phyloP scores from a whole-genome alignment of 331 rosid genomes.

The Arachis monticola region DNA sequence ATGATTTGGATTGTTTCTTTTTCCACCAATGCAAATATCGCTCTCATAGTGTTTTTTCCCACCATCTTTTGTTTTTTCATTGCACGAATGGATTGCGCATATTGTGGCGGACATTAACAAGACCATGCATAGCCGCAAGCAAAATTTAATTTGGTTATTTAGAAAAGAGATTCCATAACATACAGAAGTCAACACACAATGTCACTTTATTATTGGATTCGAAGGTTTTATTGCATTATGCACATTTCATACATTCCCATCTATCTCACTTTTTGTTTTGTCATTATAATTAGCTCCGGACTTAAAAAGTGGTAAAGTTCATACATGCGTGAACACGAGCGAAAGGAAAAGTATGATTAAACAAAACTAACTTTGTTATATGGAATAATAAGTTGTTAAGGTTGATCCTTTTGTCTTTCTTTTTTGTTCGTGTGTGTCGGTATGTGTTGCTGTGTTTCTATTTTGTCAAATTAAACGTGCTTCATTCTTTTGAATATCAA shows the following conservation, averaged over 20 bases:
- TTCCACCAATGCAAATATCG: conserved; percentile 40
- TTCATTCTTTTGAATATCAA: too few species aligned
- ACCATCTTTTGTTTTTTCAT: conserved; percentile 49
- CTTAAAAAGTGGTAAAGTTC: background rate
- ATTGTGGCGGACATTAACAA: conserved; percentile 53
- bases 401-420: conserved; percentile 26
- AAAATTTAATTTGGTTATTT: conserved; percentile 11
- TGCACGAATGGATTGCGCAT: conserved; percentile 51
- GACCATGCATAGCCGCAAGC: conserved; percentile 40
- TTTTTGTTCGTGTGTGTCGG: too few species aligned
- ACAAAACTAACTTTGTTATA: conserved; percentile 9
- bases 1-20: conserved; percentile 27
- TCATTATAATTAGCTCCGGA: conserved; percentile 1
- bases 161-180: conserved; percentile 28
- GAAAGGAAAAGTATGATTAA: background rate
- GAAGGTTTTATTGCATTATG: conserved; percentile 14
- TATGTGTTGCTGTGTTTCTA: too few species aligned
- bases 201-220: conserved; percentile 48
- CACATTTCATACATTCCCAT: conserved; percentile 23
- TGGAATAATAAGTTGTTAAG: conserved; percentile 16
- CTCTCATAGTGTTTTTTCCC: conserved; percentile 51
- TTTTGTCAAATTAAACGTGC: too few species aligned
- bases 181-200: conserved; percentile 41
- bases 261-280: too few species aligned
- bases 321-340: background rate